Conservation (phyloP, 2,329 filamentous ascomycete genomes). For the Colletotrichum neosansevieriae region DNA sequence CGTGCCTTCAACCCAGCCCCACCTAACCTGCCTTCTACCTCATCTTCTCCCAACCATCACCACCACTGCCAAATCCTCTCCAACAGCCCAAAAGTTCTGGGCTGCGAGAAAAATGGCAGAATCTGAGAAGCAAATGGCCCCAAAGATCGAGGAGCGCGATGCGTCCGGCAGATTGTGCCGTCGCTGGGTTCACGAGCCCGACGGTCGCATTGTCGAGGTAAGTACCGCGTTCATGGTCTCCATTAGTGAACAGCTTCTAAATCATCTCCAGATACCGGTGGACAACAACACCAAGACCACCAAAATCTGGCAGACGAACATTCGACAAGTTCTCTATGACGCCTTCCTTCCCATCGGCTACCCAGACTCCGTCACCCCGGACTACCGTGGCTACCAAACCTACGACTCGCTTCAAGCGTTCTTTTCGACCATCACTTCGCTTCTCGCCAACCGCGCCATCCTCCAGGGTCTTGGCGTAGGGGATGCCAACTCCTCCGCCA, state of each 20-base stretch:
- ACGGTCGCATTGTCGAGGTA: slow-evolving; percentile 20
- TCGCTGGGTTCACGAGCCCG: slow-evolving; percentile 23
- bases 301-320: neutral
- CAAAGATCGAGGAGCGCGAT: slow-evolving; percentile 27
- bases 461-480: slow-evolving; percentile 86
- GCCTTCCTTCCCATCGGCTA: slow-evolving; percentile 91
- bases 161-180: slow-evolving; percentile 15
- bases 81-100: neutral
- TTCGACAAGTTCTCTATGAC: slow-evolving; percentile 60
- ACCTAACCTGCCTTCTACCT: neutral
- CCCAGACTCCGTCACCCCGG: slow-evolving; percentile 84
- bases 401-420: slow-evolving; percentile 87
- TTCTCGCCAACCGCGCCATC: slow-evolving; percentile 85
- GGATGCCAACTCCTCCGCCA: slow-evolving; percentile 82
- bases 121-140: neutral
- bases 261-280: neutral
- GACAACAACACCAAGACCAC: slow-evolving; percentile 37
- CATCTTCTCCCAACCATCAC: neutral
- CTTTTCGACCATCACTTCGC: slow-evolving; percentile 82
- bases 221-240: neutral
- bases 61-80: neutral
- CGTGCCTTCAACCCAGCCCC: neutral
- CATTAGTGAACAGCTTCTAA: neutral
- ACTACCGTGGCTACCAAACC: slow-evolving; percentile 81
- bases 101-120: neutral